Conservation (phyloP, 202 grass and related monocot genomes). For the Saccharum hybrid region DNA sequence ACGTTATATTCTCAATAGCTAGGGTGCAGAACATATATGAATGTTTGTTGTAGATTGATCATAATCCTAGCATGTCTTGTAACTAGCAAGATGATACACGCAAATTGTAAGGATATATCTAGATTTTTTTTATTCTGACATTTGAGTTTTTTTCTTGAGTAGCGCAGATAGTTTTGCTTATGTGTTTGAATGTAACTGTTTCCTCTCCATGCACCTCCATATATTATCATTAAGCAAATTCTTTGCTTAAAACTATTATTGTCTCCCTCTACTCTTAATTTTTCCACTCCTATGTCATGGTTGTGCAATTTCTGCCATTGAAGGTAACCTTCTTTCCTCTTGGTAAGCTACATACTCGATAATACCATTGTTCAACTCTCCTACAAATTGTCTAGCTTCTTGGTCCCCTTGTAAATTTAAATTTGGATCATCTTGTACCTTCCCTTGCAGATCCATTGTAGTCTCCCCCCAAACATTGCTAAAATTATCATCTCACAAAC, state of each 20-base stretch:
- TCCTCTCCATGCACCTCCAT: not conserved
- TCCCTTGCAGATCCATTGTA: no score
- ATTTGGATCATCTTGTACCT: no score
- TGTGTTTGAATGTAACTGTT: not conserved
- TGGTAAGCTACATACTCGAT: no score
- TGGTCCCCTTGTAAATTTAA: no score
- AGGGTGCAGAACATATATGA: not conserved
- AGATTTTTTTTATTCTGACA: not conserved
- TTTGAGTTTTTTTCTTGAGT: not conserved
- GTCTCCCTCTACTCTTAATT: not conserved
- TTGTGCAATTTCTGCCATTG: no score
- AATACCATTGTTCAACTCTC: no score
- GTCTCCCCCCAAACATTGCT: no score
- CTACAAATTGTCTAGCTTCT: no score
- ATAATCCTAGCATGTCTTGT: not conserved
- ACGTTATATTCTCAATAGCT: not conserved
- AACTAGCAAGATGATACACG: not conserved
- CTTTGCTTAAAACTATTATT: no score
- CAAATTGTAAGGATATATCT: not conserved
- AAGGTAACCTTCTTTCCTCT: no score
- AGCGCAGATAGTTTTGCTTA: not conserved
- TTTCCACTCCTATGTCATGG: no score
- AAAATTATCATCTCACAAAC: no score
- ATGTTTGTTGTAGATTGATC: not conserved
- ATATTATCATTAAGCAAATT: not conserved